phyloP scores from a whole-genome alignment of 306 rosid species.

The Sphenostylis stenocarpa region DNA sequence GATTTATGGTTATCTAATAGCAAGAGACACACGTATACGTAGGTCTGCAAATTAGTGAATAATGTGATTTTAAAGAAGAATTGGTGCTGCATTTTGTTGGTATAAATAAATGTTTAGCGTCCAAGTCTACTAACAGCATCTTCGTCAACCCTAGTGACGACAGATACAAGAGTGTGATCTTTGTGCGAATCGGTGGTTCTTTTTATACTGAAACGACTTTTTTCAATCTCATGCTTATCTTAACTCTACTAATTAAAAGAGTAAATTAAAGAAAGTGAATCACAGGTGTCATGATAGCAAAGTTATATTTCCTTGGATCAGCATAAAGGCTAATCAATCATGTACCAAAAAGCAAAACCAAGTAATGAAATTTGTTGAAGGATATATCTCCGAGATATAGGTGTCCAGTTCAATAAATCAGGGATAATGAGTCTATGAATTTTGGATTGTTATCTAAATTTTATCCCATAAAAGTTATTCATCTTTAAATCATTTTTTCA shows the following conservation, averaged over 20 bases:
- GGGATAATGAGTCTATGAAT: too few relatives aligned
- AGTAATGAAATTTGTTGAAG: neutral
- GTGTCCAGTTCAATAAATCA: too few relatives aligned
- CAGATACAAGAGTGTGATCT: conserved; percentile 36
- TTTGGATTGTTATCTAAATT: too few relatives aligned
- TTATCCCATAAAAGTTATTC: too few relatives aligned
- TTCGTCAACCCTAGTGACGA: conserved; percentile 66
- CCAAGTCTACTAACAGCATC: conserved; percentile 43
- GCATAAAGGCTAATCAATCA: conserved; percentile 16
- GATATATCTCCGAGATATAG: too few relatives aligned
- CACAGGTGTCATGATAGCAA: conserved; percentile 39
- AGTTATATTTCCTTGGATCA: conserved; percentile 26
- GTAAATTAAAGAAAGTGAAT: conserved; percentile 24
- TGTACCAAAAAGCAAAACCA: conserved; percentile 29
- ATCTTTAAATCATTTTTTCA: too few relatives aligned
- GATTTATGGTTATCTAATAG: conserved; percentile 5
- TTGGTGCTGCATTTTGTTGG: conserved; percentile 4
- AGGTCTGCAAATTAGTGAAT: conserved; percentile 25
- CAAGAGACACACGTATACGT: conserved; percentile 28
- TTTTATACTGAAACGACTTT: conserved; percentile 27
- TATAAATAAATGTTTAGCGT: neutral
- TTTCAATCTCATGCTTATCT: conserved; percentile 40
- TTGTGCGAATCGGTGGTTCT: conserved; percentile 11
- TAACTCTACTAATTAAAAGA: conserved; percentile 14
- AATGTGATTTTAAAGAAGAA: conserved; percentile 29